A percentile compares a stretch with the other conserved stretches of the same genome.
Conservation (phyloP, 2,329 filamentous ascomycete species). For the Aureobasidium sp. region DNA sequence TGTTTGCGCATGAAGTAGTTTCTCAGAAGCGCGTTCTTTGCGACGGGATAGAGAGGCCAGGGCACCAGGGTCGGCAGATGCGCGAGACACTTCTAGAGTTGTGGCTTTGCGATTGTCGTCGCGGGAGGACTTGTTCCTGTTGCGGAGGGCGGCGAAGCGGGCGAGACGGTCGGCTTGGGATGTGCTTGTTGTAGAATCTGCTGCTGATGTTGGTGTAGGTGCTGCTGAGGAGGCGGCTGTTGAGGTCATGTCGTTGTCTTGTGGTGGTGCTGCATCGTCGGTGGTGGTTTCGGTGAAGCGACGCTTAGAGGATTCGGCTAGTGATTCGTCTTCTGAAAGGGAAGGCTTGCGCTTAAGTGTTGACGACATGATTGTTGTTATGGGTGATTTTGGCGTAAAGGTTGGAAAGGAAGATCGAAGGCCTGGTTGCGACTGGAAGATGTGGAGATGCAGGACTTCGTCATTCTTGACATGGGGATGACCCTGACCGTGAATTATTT, state of each 20-base stretch:
- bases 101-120: conserved; percentile 76
- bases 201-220: conserved; percentile 15
- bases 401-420: background rate
- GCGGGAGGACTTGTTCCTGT: conserved; percentile 49
- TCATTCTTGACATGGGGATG: background rate
- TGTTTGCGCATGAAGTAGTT: conserved; percentile 84
- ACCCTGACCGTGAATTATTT: background rate
- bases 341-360: conserved; percentile 31
- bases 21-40: conserved; percentile 81
- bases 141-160: conserved; percentile 80
- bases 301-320: conserved; percentile 27
- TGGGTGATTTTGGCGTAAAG: background rate
- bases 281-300: conserved; percentile 23
- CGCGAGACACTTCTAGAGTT: conserved; percentile 70
- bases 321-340: conserved; percentile 25
- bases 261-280: background rate
- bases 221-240: conserved; percentile 16
- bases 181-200: conserved; percentile 28
- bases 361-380: conserved; percentile 20
- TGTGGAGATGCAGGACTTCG: conserved; percentile 1
- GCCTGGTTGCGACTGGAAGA: background rate
- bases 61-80: conserved; percentile 67
- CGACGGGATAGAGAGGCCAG: conserved; percentile 74
- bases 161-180: conserved; percentile 54
- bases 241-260: conserved; percentile 2